A percentile compares a stretch with the other conserved stretches of the same genome.
These are phyloP conservation scores for Selenicereus undatus DNA, from an alignment of 148 eudicot genomes.

Conservation along the genomic window DNA sequence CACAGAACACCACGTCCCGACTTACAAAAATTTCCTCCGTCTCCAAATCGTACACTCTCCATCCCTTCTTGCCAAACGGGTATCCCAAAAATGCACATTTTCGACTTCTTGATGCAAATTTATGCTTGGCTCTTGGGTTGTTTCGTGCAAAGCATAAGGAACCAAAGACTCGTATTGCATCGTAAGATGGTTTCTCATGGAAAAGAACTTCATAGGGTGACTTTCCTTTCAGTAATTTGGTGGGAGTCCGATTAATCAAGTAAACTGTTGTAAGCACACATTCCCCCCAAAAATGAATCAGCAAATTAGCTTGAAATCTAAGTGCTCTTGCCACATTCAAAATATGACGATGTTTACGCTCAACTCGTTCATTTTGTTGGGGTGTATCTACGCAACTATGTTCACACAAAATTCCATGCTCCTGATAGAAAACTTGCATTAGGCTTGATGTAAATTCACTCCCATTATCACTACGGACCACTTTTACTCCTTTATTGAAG, in stretches of 20 bases:
- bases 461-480: background rate
- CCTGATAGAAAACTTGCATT: background rate
- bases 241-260: background rate
- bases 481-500: background rate
- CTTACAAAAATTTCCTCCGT: background rate
- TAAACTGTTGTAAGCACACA: background rate
- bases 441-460: background rate
- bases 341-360: background rate
- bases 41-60: background rate
- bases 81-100: background rate
- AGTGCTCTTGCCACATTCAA: background rate
- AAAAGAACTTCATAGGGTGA: background rate
- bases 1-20: background rate
- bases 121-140: background rate
- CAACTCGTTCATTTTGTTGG: background rate
- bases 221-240: background rate
- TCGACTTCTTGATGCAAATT: background rate
- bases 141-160: too few relatives aligned
- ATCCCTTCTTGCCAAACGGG: background rate
- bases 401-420: too few relatives aligned
- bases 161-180: too few relatives aligned
- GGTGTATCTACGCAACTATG: background rate
- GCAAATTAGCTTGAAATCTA: background rate
- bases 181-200: background rate
- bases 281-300: background rate